Base-by-base conservation (phyloP, 495 filamentous ascomycete genomes). In the Aspergillus nanangensis region DNA sequence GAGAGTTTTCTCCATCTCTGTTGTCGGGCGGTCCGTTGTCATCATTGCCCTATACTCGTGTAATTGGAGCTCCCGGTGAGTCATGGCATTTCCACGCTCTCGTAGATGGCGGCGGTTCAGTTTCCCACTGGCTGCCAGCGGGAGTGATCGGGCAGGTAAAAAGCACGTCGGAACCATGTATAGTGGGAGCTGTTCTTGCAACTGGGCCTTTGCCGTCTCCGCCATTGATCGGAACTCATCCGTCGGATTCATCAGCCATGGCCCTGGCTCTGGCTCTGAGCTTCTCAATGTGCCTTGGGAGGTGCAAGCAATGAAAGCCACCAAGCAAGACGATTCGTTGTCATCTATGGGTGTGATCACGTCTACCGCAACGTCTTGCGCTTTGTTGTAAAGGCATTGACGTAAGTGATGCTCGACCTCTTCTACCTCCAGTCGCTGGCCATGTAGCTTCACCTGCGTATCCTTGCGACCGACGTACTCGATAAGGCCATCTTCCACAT, bases 261-360 rank as follows among this genome's bases (percentile, higher is more conserved):
- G n/a, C n/a, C n/a, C n/a, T n/a, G n/a, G n/a, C n/a, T n/a, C n/a
- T n/a, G n/a, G n/a, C n/a, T n/a, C n/a, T n/a, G n/a, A n/a, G n/a
- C n/a, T n/a, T n/a, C n/a, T n/a, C n/a, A n/a, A n/a, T n/a, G n/a
- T n/a, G n/a, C n/a, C n/a, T n/a, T n/a, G n/a, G n/a, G n/a, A n/a
- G n/a, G n/a, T n/a, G n/a, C n/a, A n/a, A n/a, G n/a, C n/a, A n/a
- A 44, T n/a, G 11, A 44, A 44, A 9, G 41, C 41, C 10, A 33
- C 43, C 65, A 88, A 47, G 86, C 81, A 10, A 5, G 25, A 0
- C 10, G 14, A 5, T 1, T 32, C 14, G 9, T 19, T 10, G 5
- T 14, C 14, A 17, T 35, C 25, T 21, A 18, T 10, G 8, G 33
- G 20, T 15, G 1, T n/a, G 17, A 47, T 39, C 8, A 39, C 13